Percentiles rank a stretch among this genome's conserved stretches.
phyloP scores from a whole-genome alignment of 371 early-diverging fungal genomes.

The Lichtheimia ramosa region DNA sequence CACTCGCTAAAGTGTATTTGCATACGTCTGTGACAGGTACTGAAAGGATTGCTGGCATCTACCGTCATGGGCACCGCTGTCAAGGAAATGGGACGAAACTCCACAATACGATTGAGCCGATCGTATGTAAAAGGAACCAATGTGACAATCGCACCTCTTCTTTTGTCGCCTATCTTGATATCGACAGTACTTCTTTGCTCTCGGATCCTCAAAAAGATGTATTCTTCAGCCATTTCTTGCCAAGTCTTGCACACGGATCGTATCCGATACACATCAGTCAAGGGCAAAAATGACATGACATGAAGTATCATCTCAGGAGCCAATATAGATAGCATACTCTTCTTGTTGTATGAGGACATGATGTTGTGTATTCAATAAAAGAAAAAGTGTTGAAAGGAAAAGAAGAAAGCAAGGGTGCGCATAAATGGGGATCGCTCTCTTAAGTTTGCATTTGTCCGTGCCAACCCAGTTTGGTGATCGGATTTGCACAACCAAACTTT shows the following conservation, averaged over 20 bases:
- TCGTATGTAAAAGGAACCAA: slow-evolving; percentile 30
- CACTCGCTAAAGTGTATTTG: slow-evolving; percentile 40
- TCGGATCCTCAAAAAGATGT: slow-evolving; percentile 33
- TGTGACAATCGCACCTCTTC: slow-evolving; percentile 11
- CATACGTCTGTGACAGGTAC: slow-evolving; percentile 23
- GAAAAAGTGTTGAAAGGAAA: background rate
- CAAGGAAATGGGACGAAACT: slow-evolving; percentile 28
- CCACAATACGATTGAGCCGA: slow-evolving; percentile 31
- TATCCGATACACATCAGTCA: slow-evolving; percentile 33
- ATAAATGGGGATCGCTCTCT: no score
- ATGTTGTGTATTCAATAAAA: no score
- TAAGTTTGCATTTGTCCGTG: no score
- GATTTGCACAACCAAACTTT: no score
- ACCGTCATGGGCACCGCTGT: slow-evolving; percentile 1
- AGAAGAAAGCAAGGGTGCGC: slow-evolving; percentile 4
- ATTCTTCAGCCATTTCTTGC: slow-evolving; percentile 26
- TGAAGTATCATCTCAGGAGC: slow-evolving; percentile 38
- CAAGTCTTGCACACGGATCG: slow-evolving; percentile 29
- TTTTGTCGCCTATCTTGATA: slow-evolving; percentile 30
- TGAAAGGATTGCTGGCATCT: slow-evolving; percentile 13
- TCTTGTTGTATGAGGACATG: background rate
- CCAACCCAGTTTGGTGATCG: no score
- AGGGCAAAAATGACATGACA: slow-evolving; percentile 32
- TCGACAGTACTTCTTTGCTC: slow-evolving; percentile 14
- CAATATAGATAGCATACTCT: slow-evolving; percentile 7